Base-by-base conservation (phyloP, 768 basidiomycete genomes). In the Mycena rosella region DNA sequence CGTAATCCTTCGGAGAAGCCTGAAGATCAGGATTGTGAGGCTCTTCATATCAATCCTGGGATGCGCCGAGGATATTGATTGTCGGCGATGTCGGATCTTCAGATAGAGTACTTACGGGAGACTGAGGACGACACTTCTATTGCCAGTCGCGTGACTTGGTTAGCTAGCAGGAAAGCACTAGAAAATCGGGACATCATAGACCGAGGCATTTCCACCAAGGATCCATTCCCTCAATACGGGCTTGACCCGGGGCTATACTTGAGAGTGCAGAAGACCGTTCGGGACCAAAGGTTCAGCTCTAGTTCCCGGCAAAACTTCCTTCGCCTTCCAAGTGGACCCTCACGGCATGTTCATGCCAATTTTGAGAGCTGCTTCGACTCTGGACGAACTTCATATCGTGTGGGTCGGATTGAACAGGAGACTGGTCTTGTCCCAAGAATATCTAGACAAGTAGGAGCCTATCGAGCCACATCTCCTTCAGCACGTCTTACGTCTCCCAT, bases 381-480 rank as follows among this genome's bases (percentile, higher is more conserved):
- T 58, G 32, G 44, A 38, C 40, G 57, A 58, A 22, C 2, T 58
- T 2, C 1, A 5, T 2, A 34, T 38, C 1, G 58, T 45, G 6
- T 60, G 58, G 58, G 2, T 14, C 2, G 47, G 9, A 3, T 34
- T 60, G 14, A 34, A 14, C 5, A 24, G 15, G 9, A 5, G 58
- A 1, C 3, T 60, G n/a, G 30, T 34, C 4, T 36, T 60, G 3
- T 13, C 30, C 2, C 22, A 34, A 14, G 8, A 49, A 9, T 47
- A 48, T 22, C 14, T 60, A 24, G 32, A 48, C 10, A 60, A 60
- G 27, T 60, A 60, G 29, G 44, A 49, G 2, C 30, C 3, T 58
- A 22, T 29, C 14, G 29, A 20, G 20, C 29, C 1, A 4, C 2
- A 3, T 3, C 13, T 7, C 24, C 27, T 15, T 32, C 32, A 7